Base-by-base conservation (phyloP, 1,284 basidiomycete species). In the Austropuccinia psidii region DNA sequence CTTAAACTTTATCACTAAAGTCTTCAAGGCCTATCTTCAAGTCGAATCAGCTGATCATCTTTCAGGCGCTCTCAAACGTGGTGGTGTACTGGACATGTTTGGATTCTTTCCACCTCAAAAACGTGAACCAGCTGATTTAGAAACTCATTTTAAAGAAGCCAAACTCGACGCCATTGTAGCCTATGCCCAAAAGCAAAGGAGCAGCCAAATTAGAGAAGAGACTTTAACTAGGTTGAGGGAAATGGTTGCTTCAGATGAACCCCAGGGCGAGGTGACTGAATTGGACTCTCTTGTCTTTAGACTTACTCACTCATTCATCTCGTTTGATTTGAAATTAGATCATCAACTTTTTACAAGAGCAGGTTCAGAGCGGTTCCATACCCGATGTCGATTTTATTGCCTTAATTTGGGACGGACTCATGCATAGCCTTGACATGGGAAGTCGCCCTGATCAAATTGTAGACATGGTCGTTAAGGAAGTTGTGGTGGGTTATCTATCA, bases 371-470 rank as follows among this genome's bases (percentile, higher is more conserved):
- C 33, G 75, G 75, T 72, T 78, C 81, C 15, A 86, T 95, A 54
- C 87, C 90, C 4, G 90, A 93, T 74, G 83, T 85, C 11, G 94
- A 98, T 78, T 84, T 96, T 73, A 85, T 93, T 73, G 85, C 88
- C 74, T 91, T 91, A 82, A 88, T 95, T 79, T 98, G 92, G 91
- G 88, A 89, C 77, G 93, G 90, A 41, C 85, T 96, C 73, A 90
- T 96, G 86, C 84, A 85, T 39, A 87, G 87, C 55, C 84, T 96
- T 41, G 93, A 96, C 81, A 91, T 90, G 88, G 88, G 85, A 77
- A 87, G 90, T 27, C 88, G 91, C 67, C 85, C 91, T 33, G 93
- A 97, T 81, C 91, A 95, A 81, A 87, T 94, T 78, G 91, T 94
- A 80, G 86, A 86, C 54, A 86, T 90, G 73, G 90, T 90, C 19